Evolutionary conservation across 179 eudicot genomes (phyloP).

Genomic region (Vitellaria paradoxa): DNA sequence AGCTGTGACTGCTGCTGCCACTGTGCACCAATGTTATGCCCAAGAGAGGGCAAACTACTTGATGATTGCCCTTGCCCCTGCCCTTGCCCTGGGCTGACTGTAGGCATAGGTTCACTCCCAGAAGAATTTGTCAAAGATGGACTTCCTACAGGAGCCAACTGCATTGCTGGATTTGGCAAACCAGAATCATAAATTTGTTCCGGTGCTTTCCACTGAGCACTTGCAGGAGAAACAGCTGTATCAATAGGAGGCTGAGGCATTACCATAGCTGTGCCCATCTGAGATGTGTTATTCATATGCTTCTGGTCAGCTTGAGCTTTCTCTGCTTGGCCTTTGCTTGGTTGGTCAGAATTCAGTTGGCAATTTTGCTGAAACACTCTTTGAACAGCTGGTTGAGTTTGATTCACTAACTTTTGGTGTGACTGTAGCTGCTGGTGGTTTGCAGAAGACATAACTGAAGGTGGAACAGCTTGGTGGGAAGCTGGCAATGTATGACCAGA

Average conservation of each 20-base stretch:
- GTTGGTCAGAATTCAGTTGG: conserved; percentile 39
- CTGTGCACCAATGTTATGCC: conserved; percentile 37
- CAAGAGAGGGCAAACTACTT: conserved; percentile 31
- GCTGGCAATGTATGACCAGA: conserved; percentile 31
- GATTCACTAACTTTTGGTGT: conserved; percentile 43
- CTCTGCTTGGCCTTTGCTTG: conserved; percentile 39
- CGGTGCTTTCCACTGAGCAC: conserved; percentile 33
- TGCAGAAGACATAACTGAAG: conserved; percentile 32
- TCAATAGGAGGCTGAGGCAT: conserved; percentile 30
- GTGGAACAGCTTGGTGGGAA: conserved; percentile 35
- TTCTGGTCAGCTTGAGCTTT: conserved; percentile 37
- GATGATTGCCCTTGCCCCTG: conserved; percentile 29
- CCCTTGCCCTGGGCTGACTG: conserved; percentile 34
- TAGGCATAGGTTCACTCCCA: conserved; percentile 36
- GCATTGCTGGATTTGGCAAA: conserved; percentile 27
- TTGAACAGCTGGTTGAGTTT: conserved; percentile 43
- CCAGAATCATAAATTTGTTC: conserved; percentile 35
- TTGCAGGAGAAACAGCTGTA: conserved; percentile 36
- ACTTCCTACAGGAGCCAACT: conserved; percentile 34
- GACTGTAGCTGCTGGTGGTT: conserved; percentile 47
- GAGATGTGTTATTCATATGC: conserved; percentile 27
- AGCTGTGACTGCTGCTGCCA: conserved; percentile 34
- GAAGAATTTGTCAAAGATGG: conserved; percentile 31
- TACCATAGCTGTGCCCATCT: conserved; percentile 19
- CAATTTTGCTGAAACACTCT: conserved; percentile 46